Base-by-base conservation (phyloP, 2,329 filamentous ascomycete species). In the Cladophialophora bantiana region DNA sequence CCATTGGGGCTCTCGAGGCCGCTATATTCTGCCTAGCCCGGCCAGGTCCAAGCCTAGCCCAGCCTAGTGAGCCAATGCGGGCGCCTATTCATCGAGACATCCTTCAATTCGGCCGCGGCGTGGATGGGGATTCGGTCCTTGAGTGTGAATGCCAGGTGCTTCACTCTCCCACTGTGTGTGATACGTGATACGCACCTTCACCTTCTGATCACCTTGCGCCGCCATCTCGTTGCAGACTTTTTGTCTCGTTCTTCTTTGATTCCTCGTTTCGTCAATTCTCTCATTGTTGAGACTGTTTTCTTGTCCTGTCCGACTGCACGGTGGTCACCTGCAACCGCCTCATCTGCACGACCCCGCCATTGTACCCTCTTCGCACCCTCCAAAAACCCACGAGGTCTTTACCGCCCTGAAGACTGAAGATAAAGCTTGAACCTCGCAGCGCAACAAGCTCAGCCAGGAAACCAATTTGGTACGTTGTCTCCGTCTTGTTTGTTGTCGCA, bases 41-140 rank as follows among this genome's bases (percentile, higher is more conserved):
- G 26, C 3, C 26, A 26, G 26, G 26, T 26, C 26, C 26, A 26
- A 26, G 26, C 26, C 26, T 32, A 50, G 60, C 38, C 40, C 54
- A 59, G 45, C 45, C 45, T 50, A 50, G 63, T 53, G 20, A 50
- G 32, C 65, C 62, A 66, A 62, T 64, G 60, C 54, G 50, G 64
- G 68, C 67, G 64, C 66, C 55, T 68, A 70, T 54, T 54, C 68
- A 62, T 52, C 59, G 55, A 64, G 59, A 67, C 65, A 55, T 35
- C 62, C 69, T 71, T 59, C 66, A 68, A 70, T 70, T 70, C 66
- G 65, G 42, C 50, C 63, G 63, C 56, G 48, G 63, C 57, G 68
- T 70, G 63, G 42, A 56, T 45, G 35, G 60, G 60, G 60, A 62
- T 61, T 61, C 34, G 57, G 62, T 59, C 66, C 62, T 59, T 18